Conservation (phyloP, 768 basidiomycete genomes). For the Auricularia sp. region DNA sequence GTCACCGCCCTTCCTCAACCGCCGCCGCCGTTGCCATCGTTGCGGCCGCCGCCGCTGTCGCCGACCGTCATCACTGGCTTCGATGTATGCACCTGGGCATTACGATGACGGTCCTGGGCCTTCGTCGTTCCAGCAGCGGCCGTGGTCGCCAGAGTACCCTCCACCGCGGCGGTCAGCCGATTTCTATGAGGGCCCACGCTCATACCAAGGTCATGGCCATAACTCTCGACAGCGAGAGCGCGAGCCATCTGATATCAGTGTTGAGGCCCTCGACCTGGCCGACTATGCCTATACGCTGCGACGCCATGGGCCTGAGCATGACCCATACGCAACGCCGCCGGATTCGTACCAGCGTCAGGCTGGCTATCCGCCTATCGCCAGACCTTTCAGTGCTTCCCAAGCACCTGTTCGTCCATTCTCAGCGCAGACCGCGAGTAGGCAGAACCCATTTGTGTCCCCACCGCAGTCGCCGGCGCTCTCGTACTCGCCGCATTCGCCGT, state of each 20-base stretch:
- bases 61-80: too few species aligned
- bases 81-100: neutral
- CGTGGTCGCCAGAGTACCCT: neutral
- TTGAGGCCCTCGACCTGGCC: conserved; percentile 63
- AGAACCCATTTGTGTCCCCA: conserved; percentile 44
- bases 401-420: conserved; percentile 6
- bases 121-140: neutral
- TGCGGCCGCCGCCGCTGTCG: too few species aligned
- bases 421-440: conserved; percentile 14
- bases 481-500: conserved; percentile 6
- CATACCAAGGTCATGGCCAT: neutral
- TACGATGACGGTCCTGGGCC: neutral
- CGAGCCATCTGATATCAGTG: conserved; percentile 52
- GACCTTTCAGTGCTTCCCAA: neutral
- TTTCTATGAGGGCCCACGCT: neutral
- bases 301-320: conserved; percentile 14
- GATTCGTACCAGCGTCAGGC: conserved; percentile 6
- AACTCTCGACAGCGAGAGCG: conserved; percentile 11
- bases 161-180: neutral
- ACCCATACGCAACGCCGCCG: conserved; percentile 24
- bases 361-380: neutral
- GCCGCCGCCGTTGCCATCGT: too few species aligned
- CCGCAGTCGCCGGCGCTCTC: conserved; percentile 30
- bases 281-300: conserved; percentile 52
- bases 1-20: too few species aligned